Evolutionary conservation across 2,329 filamentous ascomycete species (phyloP).

Genomic region (Sphaerulina musiva): DNA sequence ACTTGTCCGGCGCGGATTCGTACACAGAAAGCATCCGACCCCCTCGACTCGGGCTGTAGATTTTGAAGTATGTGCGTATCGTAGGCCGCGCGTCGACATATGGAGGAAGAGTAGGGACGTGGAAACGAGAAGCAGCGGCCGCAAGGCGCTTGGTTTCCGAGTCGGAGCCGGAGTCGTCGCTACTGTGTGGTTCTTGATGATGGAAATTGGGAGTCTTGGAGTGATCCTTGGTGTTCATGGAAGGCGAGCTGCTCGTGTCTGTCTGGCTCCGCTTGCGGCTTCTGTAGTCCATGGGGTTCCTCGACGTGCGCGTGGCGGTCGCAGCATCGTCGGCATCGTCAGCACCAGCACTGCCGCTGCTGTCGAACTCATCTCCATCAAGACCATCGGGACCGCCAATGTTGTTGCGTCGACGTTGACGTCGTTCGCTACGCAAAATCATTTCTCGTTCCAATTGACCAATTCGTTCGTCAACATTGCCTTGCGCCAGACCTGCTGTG

Average conservation of each 20-base stretch:
- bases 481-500: constrained; percentile 35
- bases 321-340: constrained; percentile 31
- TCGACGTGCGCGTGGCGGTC: constrained; percentile 19
- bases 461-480: constrained; percentile 49
- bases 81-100: constrained; percentile 52
- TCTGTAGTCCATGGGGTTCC: constrained; percentile 25
- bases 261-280: constrained; percentile 25
- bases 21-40: constrained; percentile 54
- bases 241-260: constrained; percentile 19
- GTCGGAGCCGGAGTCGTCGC: constrained; percentile 25
- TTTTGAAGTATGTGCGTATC: constrained; percentile 57
- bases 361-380: constrained; percentile 34
- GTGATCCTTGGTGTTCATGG: background rate
- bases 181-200: constrained; percentile 1
- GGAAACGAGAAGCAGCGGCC: constrained; percentile 20
- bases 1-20: constrained; percentile 51
- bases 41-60: constrained; percentile 54
- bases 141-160: constrained; percentile 18
- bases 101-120: constrained; percentile 44
- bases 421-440: constrained; percentile 38
- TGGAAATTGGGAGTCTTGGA: background rate
- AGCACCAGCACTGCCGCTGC: constrained; percentile 43
- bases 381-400: constrained; percentile 11
- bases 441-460: constrained; percentile 50
- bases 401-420: constrained; percentile 25